A percentile compares a stretch with the other conserved stretches of the same genome.
Conservation (phyloP, 2,329 filamentous ascomycete species). For the Biscogniauxia marginata region DNA sequence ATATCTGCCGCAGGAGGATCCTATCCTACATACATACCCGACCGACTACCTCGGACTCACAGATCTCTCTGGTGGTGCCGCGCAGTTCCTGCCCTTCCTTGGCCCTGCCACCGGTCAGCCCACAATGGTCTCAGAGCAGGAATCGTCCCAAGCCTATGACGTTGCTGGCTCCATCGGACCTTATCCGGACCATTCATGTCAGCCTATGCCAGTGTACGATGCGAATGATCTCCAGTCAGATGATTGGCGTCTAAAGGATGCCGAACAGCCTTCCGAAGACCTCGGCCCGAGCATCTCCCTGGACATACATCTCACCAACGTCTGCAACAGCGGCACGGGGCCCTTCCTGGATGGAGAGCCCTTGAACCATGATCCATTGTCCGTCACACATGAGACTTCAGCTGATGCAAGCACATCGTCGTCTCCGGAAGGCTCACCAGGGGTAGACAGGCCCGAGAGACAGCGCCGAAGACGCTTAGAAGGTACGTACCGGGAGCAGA, state of each 20-base stretch:
- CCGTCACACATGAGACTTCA: not conserved
- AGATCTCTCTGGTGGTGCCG: not conserved
- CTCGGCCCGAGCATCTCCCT: not conserved
- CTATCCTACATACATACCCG: not conserved
- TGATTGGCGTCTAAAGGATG: not conserved
- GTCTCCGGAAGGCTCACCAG: conserved; percentile 1
- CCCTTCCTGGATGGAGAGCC: not conserved
- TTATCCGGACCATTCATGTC: not conserved
- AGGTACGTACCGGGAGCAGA: conserved; percentile 19
- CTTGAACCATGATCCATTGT: not conserved
- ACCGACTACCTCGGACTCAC: conserved; percentile 4
- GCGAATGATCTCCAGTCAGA: not conserved
- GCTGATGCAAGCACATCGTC: not conserved
- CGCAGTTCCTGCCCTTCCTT: not conserved
- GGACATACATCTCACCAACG: not conserved
- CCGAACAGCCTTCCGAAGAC: not conserved
- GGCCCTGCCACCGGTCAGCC: not conserved
- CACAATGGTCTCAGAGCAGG: not conserved
- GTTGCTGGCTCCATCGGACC: not conserved
- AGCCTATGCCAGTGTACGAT: not conserved
- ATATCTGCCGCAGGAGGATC: not conserved
- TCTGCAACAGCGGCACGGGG: not conserved
- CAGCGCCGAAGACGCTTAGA: conserved; percentile 14
- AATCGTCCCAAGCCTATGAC: not conserved
- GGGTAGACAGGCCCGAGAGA: conserved; percentile 7